Evolutionary conservation across 495 filamentous ascomycete genomes (phyloP).

Genomic region (Hyaloscypha finlandica): DNA sequence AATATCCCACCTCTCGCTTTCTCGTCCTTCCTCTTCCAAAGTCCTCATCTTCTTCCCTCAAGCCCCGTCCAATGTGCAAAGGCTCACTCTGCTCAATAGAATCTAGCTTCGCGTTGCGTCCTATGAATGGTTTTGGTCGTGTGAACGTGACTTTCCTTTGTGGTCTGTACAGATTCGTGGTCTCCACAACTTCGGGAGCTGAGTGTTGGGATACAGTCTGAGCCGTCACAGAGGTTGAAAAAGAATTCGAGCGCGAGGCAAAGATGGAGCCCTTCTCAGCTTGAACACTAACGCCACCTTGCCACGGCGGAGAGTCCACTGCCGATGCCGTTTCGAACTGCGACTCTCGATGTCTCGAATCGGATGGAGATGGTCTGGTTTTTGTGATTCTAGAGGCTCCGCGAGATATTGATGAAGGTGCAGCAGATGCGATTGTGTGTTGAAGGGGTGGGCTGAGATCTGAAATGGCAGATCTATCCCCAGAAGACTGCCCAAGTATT

Average conservation of each 20-base stretch:
- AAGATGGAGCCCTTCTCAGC: background rate
- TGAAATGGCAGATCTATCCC: background rate
- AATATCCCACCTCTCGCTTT: constrained; percentile 7
- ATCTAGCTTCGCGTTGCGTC: background rate
- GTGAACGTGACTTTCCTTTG: constrained; percentile 16
- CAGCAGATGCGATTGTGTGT: background rate
- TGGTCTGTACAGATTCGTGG: background rate
- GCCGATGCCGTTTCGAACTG: background rate
- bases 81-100: background rate
- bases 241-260: background rate
- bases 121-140: constrained; percentile 15
- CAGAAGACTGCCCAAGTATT: background rate
- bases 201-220: background rate
- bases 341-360: background rate
- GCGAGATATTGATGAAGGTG: background rate
- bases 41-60: background rate
- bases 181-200: background rate
- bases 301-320: background rate
- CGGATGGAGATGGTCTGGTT: background rate
- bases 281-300: background rate
- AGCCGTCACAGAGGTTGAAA: background rate
- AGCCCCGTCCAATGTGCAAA: constrained; percentile 16
- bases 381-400: background rate
- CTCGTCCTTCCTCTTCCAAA: background rate
- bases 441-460: background rate